phyloP scores from a whole-genome alignment of 345 rosid genomes.

The thale cress (Arabidopsis thaliana) region DNA sequence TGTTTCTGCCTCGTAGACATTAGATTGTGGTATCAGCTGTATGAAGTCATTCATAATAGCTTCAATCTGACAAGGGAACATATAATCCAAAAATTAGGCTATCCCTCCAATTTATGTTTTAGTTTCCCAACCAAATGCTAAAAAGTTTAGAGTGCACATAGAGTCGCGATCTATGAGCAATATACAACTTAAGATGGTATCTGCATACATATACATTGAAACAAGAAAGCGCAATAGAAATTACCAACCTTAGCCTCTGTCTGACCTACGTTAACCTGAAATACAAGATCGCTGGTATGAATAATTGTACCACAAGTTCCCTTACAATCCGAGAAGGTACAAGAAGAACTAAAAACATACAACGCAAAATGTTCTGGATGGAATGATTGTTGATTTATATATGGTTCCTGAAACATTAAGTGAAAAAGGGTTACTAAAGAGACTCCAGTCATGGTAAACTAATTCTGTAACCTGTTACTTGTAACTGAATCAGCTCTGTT shows the following conservation, averaged over 20 bases:
- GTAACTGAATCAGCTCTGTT: not conserved
- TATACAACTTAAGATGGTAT: slow-evolving; percentile 8
- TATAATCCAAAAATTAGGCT: slow-evolving; percentile 27
- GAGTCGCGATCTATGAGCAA: slow-evolving; percentile 13
- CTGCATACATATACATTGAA: not conserved
- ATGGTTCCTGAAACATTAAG: slow-evolving; percentile 79
- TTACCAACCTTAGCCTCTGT: slow-evolving; percentile 86
- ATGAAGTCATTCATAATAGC: slow-evolving; percentile 93
- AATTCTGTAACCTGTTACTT: not conserved
- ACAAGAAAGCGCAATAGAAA: slow-evolving; percentile 22
- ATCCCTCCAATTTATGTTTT: not conserved
- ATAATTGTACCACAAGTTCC: slow-evolving; percentile 8
- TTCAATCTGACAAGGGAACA: slow-evolving; percentile 65
- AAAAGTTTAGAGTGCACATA: not conserved
- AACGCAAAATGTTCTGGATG: slow-evolving; percentile 89
- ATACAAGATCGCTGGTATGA: slow-evolving; percentile 22
- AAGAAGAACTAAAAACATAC: slow-evolving; percentile 54
- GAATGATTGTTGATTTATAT: slow-evolving; percentile 81
- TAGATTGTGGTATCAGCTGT: slow-evolving; percentile 83
- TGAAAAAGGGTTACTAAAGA: slow-evolving; percentile 35
- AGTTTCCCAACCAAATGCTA: slow-evolving; percentile 20
- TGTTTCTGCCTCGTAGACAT: slow-evolving; percentile 86
- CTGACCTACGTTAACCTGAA: slow-evolving; percentile 89
- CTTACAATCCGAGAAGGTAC: slow-evolving; percentile 13
- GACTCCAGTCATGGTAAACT: slow-evolving; percentile 4